phyloP scores from a whole-genome alignment of 2,329 filamentous ascomycete species.

The Nothomitra cinnamomea region DNA sequence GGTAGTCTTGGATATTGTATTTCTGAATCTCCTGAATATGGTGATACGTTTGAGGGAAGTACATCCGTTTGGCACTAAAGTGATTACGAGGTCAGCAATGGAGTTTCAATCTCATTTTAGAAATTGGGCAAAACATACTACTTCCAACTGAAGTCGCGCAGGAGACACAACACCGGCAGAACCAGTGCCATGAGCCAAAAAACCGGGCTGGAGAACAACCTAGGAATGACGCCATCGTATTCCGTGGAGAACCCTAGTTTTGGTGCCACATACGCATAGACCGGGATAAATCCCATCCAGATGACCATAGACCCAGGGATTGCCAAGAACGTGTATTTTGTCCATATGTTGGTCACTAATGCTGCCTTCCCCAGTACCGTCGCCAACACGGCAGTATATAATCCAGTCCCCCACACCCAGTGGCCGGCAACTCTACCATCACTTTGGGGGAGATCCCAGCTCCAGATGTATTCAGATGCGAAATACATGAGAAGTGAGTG shows the following conservation, averaged over 20 bases:
- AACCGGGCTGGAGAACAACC: constrained; percentile 61
- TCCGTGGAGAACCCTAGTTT: constrained; percentile 58
- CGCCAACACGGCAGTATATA: constrained; percentile 84
- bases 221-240: constrained; percentile 68
- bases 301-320: constrained; percentile 86
- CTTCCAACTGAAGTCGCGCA: constrained; percentile 91
- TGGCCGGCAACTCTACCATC: constrained; percentile 78
- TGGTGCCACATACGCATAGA: constrained; percentile 74
- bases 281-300: constrained; percentile 80
- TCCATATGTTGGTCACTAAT: constrained; percentile 94
- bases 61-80: constrained; percentile 68
- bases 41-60: constrained; percentile 86
- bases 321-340: constrained; percentile 89
- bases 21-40: constrained; percentile 99
- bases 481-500: constrained; percentile 91
- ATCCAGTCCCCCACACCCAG: constrained; percentile 94
- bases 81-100: constrained; percentile 3
- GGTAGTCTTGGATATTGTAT: constrained; percentile 98
- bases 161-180: constrained; percentile 63
- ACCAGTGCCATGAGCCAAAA: constrained; percentile 87
- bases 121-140: constrained; percentile 35
- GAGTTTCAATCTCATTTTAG: neutral
- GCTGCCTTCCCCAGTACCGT: constrained; percentile 92
- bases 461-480: constrained; percentile 64
- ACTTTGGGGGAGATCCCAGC: constrained; percentile 56